Evolutionary conservation across 2,329 filamentous ascomycete genomes (phyloP), one percentile per base, ranked within the genome.

Genomic region (Talaromyces pinophilus): DNA sequence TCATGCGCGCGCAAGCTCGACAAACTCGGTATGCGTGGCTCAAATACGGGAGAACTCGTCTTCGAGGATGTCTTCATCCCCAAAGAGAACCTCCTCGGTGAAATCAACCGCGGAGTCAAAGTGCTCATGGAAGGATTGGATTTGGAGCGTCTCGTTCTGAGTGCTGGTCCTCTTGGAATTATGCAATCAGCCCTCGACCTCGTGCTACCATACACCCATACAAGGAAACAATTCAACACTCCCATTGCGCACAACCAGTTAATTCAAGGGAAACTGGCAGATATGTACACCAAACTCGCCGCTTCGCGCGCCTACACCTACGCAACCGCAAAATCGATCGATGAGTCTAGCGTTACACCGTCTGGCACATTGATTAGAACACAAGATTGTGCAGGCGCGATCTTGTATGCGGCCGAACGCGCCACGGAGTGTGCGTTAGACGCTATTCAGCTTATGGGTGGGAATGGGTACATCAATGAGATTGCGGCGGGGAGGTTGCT

Each of bases 61-160:
- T 96, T 98, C 71, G 93, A 97, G 69, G 85, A 90, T 70, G 92
- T 97, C 66, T 97, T 97, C 75, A 92, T 98, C 6, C 93, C 95
- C 3, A 81, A 83, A 8, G 90, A 90, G 73, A 92, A 96, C 77
- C 80, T 97, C 0, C 86, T 99, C 0, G 95, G 95, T 35, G 79
- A 86, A 46, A 75, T 96, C 66, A 91, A 97, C 81, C 87, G 86
- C 62, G 95, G 95, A 69, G 93, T 96, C 30, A 88, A 87, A 69
- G 94, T 99, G 3, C 84, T 99, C 40, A 98, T 99, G 95, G 92
- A 97, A 76, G 95, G 95, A 1, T 85, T 99, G 3, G 95, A 99
- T 76, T 87, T 99, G 40, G 95, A 99, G 80, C 87, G 95, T 13
- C 86, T 99, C 2, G 94, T 99, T 1, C 87, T 99, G 59, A 93